A percentile compares a stretch with the other conserved stretches of the same genome.
Conservation (phyloP, 2,329 filamentous ascomycete genomes). For the Colletotrichum filicis region DNA sequence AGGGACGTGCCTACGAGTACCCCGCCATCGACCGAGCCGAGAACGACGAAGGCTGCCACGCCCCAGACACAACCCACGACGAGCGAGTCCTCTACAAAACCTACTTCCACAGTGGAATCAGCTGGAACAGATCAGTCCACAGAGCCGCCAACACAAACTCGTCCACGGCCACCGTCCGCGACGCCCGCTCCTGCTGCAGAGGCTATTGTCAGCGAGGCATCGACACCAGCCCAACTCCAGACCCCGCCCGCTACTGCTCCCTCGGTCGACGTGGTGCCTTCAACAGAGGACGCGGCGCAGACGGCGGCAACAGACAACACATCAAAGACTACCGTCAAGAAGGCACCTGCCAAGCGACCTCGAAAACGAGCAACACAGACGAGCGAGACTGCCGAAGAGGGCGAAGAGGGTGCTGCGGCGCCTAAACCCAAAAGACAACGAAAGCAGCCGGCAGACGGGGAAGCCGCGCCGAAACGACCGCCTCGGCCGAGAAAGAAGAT, state of each 20-base stretch:
- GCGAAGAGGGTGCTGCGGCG: background rate
- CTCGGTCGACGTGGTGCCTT: background rate
- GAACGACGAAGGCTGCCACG: background rate
- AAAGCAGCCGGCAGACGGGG: slow-evolving; percentile 26
- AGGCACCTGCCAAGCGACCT: slow-evolving; percentile 20
- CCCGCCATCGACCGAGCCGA: slow-evolving; percentile 26
- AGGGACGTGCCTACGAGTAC: slow-evolving; percentile 6
- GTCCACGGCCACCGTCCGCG: background rate
- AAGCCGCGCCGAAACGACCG: slow-evolving; percentile 20
- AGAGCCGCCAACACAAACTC: background rate
- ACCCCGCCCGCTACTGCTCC: slow-evolving; percentile 24
- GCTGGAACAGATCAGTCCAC: background rate
- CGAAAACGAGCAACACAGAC: slow-evolving; percentile 26
- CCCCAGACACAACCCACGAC: background rate
- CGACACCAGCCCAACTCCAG: slow-evolving; percentile 16
- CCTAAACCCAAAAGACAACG: slow-evolving; percentile 35
- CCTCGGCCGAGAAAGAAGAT: slow-evolving; percentile 36
- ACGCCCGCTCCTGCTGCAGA: background rate
- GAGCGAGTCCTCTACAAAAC: background rate
- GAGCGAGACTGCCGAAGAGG: slow-evolving; percentile 15
- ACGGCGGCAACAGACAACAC: background rate
- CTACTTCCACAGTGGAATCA: background rate
- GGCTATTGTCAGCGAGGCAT: background rate
- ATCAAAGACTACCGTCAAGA: background rate
- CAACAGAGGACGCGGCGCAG: background rate